Evolutionary conservation across 257 asterid genomes (phyloP), one percentile per base, ranked within the genome.

Genomic region (Nicotiana attenuata): DNA sequence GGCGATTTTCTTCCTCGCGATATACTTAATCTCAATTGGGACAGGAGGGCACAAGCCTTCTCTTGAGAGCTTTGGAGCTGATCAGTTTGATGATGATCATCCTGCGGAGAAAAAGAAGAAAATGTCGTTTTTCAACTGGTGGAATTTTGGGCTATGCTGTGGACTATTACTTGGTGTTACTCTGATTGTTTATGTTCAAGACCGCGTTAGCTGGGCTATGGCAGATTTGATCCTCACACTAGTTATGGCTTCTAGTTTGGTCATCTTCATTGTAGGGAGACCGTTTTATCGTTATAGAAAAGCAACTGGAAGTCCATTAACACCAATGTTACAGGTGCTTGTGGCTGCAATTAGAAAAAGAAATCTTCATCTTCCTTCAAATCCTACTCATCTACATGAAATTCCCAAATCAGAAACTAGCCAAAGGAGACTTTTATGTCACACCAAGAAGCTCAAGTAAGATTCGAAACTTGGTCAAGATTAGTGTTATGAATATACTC

Each of bases 41-140:
- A 94, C 50, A 2, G 50, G 50, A 41, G 50, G 50, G 13, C 50
- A 41, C 50, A 41, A 41, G 50, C 50, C 50, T 41, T 41, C 50
- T 41, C 13, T 41, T 0, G 50, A 41, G 50, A 41, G 50, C 50
- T 41, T 41, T 41, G 50, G 50, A 41, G 50, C 50, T 41, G 50
- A 41, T 41, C 50, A 41, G 50, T 41, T 41, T 41, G 50, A 91
- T 75, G 94, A 91, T 4, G 84, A 81, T 5, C 10, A 55, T 60
- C 91, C 97, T 0, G 22, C 28, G 0, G 90, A 90, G 71, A 91
- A 88, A 82, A 83, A 35, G 57, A 89, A 89, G 0, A 92, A 92
- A 84, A 86, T 91, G 45, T 91, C 94, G 6, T 92, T 92, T 87
- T 92, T 92, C 92, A 92, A 92, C 82, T 92, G 94, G 97, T 92